Conservation (phyloP, 371 early-diverging fungal species). For the Basidiobolus meristosporus region DNA sequence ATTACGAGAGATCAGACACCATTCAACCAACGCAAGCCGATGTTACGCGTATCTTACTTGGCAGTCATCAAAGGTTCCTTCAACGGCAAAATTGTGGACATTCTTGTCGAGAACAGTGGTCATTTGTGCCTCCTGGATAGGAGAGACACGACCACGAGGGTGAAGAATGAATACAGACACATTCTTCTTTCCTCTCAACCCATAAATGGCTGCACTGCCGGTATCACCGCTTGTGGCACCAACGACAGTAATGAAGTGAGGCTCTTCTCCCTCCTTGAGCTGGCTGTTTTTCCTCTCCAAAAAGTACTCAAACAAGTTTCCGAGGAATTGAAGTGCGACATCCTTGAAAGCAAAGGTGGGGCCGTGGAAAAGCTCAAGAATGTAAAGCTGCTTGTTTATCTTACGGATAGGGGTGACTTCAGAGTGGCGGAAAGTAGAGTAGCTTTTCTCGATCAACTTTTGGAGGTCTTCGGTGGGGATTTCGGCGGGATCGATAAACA, state of each 20-base stretch:
- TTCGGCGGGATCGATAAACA: conserved; percentile 60
- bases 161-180: conserved; percentile 85
- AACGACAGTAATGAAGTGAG: conserved; percentile 59
- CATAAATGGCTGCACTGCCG: conserved; percentile 95
- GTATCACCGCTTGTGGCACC: conserved; percentile 97
- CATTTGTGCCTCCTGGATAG: conserved; percentile 95
- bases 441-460: conserved; percentile 44
- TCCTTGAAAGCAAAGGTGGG: conserved; percentile 97
- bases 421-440: conserved; percentile 54
- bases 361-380: conserved; percentile 91
- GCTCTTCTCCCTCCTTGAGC: conserved; percentile 17
- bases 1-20: neutral
- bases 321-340: conserved; percentile 89
- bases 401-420: conserved; percentile 54
- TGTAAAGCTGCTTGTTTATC: conserved; percentile 19
- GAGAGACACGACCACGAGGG: conserved; percentile 76
- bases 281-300: conserved; percentile 52
- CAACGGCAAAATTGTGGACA: conserved; percentile 78
- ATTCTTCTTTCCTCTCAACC: conserved; percentile 81
- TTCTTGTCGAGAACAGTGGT: conserved; percentile 83
- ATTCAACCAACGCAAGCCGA: neutral
- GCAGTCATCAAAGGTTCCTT: conserved; percentile 95
- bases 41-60: conserved; percentile 19
- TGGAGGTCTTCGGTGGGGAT: conserved; percentile 55
- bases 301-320: conserved; percentile 94